Evolutionary conservation across 202 grass and related monocot genomes (phyloP).

Genomic region (Miscanthus sacchariflorus): DNA sequence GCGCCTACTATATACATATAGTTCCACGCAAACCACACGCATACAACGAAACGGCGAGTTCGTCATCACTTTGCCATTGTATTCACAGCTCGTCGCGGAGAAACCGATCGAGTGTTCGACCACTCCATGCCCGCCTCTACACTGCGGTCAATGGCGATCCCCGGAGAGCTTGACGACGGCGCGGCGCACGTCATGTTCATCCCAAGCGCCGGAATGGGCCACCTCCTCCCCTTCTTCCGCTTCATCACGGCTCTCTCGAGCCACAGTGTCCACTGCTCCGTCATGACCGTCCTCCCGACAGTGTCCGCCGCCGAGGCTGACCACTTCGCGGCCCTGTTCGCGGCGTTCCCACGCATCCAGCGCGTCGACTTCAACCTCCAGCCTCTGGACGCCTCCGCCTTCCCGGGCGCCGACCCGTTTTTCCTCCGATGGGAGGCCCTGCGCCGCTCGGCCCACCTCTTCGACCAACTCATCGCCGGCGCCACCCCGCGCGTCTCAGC

Average conservation of each 20-base stretch:
- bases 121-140: too few relatives aligned
- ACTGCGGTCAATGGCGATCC: not conserved
- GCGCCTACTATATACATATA: too few relatives aligned
- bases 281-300: conserved; percentile 46
- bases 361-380: conserved; percentile 56
- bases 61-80: too few relatives aligned
- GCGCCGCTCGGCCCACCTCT: conserved; percentile 55
- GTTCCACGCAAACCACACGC: too few relatives aligned
- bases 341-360: conserved; percentile 45
- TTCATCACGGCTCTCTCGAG: conserved; percentile 34
- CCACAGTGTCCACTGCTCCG: conserved; percentile 49
- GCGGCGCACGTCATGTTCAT: conserved; percentile 13
- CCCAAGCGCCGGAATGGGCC: conserved; percentile 1
- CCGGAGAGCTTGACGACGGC: not conserved
- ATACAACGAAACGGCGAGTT: too few relatives aligned
- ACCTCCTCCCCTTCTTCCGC: conserved; percentile 61
- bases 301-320: conserved; percentile 38
- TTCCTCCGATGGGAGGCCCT: conserved; percentile 58
- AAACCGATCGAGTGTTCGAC: too few relatives aligned
- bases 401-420: conserved; percentile 56
- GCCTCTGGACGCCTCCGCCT: conserved; percentile 34
- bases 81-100: too few relatives aligned
- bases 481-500: not conserved
- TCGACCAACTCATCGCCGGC: conserved; percentile 8
- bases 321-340: conserved; percentile 46